Evolutionary conservation across 108 stramenopile species (phyloP).

Genomic region (Discostella pseudostelligera): DNA sequence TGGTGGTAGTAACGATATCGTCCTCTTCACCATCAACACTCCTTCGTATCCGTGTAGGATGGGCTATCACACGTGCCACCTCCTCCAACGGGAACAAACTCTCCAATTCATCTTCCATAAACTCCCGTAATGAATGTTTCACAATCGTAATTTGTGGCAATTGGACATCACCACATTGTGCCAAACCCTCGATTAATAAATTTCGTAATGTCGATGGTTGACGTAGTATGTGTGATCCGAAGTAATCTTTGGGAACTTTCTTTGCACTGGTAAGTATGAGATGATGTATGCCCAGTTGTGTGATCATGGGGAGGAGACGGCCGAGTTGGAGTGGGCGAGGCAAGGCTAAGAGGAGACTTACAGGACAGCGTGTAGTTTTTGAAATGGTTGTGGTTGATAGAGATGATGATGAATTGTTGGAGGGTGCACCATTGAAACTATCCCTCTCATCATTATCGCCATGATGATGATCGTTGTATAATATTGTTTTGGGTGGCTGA

Average conservation of each 20-base stretch:
- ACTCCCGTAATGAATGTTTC: conserved; percentile 45
- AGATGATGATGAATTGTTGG: conserved; percentile 18
- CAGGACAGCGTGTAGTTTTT: too few relatives aligned
- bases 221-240: conserved; percentile 87
- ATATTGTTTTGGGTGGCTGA: conserved; percentile 32
- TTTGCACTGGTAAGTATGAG: conserved; percentile 64
- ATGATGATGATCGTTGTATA: conserved; percentile 6
- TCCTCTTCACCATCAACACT: conserved; percentile 19
- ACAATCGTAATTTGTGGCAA: conserved; percentile 58
- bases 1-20: background rate
- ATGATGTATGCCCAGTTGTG: conserved; percentile 85
- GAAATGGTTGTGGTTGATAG: too few relatives aligned
- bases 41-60: conserved; percentile 79
- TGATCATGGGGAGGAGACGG: conserved; percentile 86
- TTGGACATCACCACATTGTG: conserved; percentile 73
- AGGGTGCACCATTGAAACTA: background rate
- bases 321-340: conserved; percentile 87
- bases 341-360: conserved; percentile 84
- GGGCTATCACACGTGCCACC: conserved; percentile 74
- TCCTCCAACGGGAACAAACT: conserved; percentile 58
- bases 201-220: conserved; percentile 60
- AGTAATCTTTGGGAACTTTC: conserved; percentile 92
- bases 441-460: conserved; percentile 9
- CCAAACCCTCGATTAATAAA: conserved; percentile 74
- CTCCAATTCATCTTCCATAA: conserved; percentile 66